phyloP scores from a whole-genome alignment of 116 monocot genomes.

The Dioscorea cayenensis region DNA sequence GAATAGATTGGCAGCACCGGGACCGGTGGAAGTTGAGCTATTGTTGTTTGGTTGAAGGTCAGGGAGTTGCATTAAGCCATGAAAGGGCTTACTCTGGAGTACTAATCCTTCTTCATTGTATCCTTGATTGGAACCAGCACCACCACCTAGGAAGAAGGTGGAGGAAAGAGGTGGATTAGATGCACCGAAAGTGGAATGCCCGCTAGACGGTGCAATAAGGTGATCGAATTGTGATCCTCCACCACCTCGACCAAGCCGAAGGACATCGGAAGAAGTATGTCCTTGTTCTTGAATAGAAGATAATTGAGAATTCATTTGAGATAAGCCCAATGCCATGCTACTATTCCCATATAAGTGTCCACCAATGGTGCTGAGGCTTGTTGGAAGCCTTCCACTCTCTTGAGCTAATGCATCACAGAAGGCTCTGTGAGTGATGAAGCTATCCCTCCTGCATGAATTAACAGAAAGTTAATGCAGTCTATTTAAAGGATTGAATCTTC shows the following conservation, averaged over 20 bases:
- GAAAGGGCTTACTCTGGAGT: constrained; percentile 41
- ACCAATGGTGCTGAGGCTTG: constrained; percentile 28
- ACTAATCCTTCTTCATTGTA: constrained; percentile 25
- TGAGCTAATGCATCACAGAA: constrained; percentile 96
- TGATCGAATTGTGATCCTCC: constrained; percentile 44
- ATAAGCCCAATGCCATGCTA: constrained; percentile 31
- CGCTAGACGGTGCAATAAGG: constrained; percentile 30
- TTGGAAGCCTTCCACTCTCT: constrained; percentile 62
- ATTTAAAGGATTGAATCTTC: neutral
- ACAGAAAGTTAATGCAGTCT: neutral
- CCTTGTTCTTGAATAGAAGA: constrained; percentile 28
- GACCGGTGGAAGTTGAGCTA: constrained; percentile 7
- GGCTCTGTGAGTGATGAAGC: constrained; percentile 98
- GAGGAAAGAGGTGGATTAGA: constrained; percentile 23
- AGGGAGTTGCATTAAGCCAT: constrained; percentile 56
- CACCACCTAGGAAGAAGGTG: constrained; percentile 21
- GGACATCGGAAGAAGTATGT: constrained; percentile 30
- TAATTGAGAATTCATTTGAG: constrained; percentile 32
- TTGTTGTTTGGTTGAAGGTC: constrained; percentile 30
- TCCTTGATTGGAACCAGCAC: constrained; percentile 21
- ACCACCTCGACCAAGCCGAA: constrained; percentile 38
- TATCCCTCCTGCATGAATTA: constrained; percentile 66
- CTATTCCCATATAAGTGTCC: constrained; percentile 36
- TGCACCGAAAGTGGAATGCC: constrained; percentile 32
- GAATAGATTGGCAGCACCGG: constrained; percentile 29